Evolutionary conservation across 2,329 filamentous ascomycete genomes (phyloP), one percentile per base, ranked within the genome.

Genomic region (Colletotrichum sp.): DNA sequence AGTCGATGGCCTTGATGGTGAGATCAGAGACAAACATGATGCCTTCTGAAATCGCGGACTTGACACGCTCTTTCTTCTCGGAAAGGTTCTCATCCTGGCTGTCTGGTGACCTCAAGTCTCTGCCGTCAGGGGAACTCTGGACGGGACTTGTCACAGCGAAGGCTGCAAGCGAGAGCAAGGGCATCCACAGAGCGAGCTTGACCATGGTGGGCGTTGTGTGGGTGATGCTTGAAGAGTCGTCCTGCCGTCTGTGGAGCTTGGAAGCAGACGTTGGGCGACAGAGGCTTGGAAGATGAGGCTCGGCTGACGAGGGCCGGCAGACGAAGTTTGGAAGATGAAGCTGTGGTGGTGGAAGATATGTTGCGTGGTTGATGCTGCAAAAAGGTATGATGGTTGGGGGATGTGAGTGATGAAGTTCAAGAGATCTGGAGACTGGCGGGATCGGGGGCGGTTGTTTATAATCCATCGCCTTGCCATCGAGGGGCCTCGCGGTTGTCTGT

Each of bases 31-130:
- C 30, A 32, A 32, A 12, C 30, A 32, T 32, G 1, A 32, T 32
- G 30, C 14, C 36, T 9, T 18, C 1, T 9, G 16, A 18, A n/a
- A 3, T 1, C 8, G 1, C 1, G 38, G 9, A n/a, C 18, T 43
- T 43, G 38, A 43, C 2, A 0, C 0, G 0, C 38, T n/a, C 9
- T 10, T 43, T 43, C 38, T 43, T n/a, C 0, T 43, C 38, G 9
- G 9, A 10, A 12, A 10, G 9, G 18, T 18, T 43, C 38, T 43
- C 38, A 43, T 1, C 1, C 9, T n/a, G 1, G 9, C 3, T 43
- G 18, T 43, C 38, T 43, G 18, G 18, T 12, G 43, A 21, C n/a
- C n/a, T 21, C 10, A 48, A 48, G 43, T 48, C 43, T 48, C n/a
- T 48, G 12, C 18, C 43, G 43, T 48, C 43, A 21, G n/a, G 43